Evolutionary conservation across 1,139 yeast species (phyloP), one percentile per base, ranked within the genome.

Genomic region (Lodderomyces theae): DNA sequence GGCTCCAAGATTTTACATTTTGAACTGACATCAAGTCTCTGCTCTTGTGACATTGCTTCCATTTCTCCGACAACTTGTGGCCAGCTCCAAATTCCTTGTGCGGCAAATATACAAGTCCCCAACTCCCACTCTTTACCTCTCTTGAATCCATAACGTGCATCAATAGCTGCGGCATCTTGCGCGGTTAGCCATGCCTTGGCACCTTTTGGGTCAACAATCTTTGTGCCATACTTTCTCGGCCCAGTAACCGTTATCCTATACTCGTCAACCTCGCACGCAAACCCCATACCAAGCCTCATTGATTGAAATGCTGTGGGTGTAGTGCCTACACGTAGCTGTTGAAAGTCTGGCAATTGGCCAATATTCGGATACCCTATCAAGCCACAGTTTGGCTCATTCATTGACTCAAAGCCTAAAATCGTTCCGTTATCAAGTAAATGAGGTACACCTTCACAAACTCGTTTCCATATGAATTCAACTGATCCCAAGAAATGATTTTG

Each of bases 361-460:
- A 84, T 57, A 53, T 80, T 64, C 1, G 62, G 61, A 39, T 70
- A 71, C 0, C 87, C 88, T 38, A 80, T 67, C 42, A 77, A 69
- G 0, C 94, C 92, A 42, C 64, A 54, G 51, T 80, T 85, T 2
- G 97, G 97, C 58, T 90, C 98, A 58, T 90, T 90, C 68, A 90
- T 61, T 39, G 87, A 77, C 62, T 90, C 98, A 56, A 88, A 74
- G 3, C 97, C 98, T 12, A 89, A 53, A 4, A 86, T 61, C 4
- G 72, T 61, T 1, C 77, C 77, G 47, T 67, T 63, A 8, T 72
- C 70, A 43, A 86, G 67, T 59, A 87, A 63, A 10, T 73, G 68
- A 0, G 86, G 85, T 1, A 80, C 72, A 2, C 53, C 51, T 0
- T 57, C 57, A 38, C 69, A 64, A 3, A 89, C 65, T 3, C 73